Conservation (phyloP, 257 asterid species). For the Nicotiana knightiana region DNA sequence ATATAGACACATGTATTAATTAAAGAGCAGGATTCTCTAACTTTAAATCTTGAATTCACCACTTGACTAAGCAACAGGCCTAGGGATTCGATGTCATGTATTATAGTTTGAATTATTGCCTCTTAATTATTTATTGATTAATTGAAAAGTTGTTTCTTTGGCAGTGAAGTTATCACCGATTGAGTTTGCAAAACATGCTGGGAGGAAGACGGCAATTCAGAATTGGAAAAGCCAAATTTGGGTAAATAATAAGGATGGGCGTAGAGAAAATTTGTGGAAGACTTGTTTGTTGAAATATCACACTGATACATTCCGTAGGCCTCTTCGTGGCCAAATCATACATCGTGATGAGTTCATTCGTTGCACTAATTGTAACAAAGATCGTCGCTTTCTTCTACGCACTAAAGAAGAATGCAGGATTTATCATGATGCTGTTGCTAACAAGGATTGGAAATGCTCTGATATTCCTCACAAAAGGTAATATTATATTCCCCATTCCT, state of each 20-base stretch:
- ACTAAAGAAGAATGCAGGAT: conserved; percentile 18
- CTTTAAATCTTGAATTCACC: too few relatives aligned
- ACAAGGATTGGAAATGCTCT: conserved; percentile 30
- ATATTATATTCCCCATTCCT: background rate
- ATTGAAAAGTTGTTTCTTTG: background rate
- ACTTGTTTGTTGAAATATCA: conserved; percentile 34
- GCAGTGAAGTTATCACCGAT: conserved; percentile 26
- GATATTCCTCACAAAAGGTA: conserved; percentile 32
- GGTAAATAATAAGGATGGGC: conserved; percentile 26
- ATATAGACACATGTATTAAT: too few relatives aligned
- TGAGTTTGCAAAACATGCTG: conserved; percentile 36
- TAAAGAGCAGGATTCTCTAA: too few relatives aligned
- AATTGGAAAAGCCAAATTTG: conserved; percentile 44
- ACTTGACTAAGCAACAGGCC: too few relatives aligned
- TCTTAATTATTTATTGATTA: background rate
- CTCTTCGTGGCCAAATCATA: conserved; percentile 16
- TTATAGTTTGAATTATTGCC: too few relatives aligned
- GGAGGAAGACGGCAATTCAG: conserved; percentile 17
- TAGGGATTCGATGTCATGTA: too few relatives aligned
- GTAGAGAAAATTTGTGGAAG: conserved; percentile 8
- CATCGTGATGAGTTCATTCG: conserved; percentile 44
- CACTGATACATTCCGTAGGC: conserved; percentile 22
- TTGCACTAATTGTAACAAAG: conserved; percentile 30
- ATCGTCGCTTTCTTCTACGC: conserved; percentile 28
- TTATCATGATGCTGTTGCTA: conserved; percentile 30